Base-by-base conservation (phyloP, 2,329 filamentous ascomycete species). In the Talaromyces atroroseus region DNA sequence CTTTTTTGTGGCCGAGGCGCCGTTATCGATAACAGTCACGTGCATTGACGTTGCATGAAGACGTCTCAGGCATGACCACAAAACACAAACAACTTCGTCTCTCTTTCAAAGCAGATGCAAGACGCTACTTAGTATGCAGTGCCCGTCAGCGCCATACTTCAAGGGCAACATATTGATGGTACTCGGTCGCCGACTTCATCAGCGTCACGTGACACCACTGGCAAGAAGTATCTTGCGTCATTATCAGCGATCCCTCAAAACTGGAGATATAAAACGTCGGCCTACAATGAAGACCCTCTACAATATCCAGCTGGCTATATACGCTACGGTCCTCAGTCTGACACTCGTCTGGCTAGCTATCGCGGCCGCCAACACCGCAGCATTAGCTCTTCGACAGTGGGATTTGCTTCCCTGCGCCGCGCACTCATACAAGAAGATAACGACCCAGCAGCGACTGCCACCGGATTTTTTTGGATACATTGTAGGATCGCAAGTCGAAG, bases 1-100 rank as follows among this genome's bases (percentile, higher is more conserved):
- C 59, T 56, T 54, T 58, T 65, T 65, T 66, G 62, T 64, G 55
- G 56, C 54, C 56, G 58, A 49, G 48, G 36, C 45, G 46, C 52
- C 58, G 61, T 70, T 70, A 69, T 70, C 67, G 67, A 70, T 70
- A 69, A 68, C 24, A 38, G 45, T 64, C 67, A 69, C 64, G 63
- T 70, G 67, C 60, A 5, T 24, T 21, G 34, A 48, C n/a, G 18
- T 21, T 11, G 7, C n/a, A 29, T 36, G 26, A 24, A 8, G 11
- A 20, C 12, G 3, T 36, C n/a, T 14, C 18, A 29, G 26, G 8
- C 26, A 29, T 32, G 11, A 5, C 29, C 11, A 32, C 29, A 8
- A 5, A 10, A 36, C 11, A 2, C n/a, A n/a, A n/a, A 16, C 32
- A 36, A 2, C 32, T 36, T 14, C 32, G 16, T 16, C 32, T 3